A percentile compares a stretch with the other conserved stretches of the same genome.
These are phyloP conservation scores for Porphyra umbilicalis DNA, from an alignment of 31 red algal species.

Conservation along the genomic window DNA sequence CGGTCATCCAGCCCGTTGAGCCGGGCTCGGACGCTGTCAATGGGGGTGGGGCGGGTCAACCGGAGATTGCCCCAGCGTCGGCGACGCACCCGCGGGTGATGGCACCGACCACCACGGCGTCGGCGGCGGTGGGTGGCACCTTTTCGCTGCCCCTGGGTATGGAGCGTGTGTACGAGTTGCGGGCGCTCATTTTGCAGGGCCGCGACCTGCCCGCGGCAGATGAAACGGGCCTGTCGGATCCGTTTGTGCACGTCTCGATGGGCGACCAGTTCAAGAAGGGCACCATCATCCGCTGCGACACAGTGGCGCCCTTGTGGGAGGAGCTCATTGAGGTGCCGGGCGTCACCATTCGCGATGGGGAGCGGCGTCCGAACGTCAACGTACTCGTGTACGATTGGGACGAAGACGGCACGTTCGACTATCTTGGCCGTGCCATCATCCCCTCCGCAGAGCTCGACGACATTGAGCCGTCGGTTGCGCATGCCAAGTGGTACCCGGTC, in stretches of 20 bases:
- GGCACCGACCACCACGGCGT: neutral
- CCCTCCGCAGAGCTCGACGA: constrained; percentile 49
- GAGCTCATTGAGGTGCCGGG: constrained; percentile 54
- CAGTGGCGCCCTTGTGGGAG: constrained; percentile 73
- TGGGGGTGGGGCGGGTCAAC: neutral
- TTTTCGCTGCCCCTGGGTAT: constrained; percentile 32
- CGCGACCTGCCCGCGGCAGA: constrained; percentile 78
- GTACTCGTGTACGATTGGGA: constrained; percentile 78
- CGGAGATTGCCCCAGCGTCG: neutral
- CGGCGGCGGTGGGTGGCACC: constrained; percentile 15
- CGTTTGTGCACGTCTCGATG: constrained; percentile 65
- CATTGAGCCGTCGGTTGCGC: constrained; percentile 33
- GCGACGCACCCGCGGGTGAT: neutral
- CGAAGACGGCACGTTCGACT: constrained; percentile 44
- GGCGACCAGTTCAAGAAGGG: constrained; percentile 40
- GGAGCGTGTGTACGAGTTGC: constrained; percentile 56
- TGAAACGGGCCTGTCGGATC: constrained; percentile 78
- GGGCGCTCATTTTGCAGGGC: constrained; percentile 60
- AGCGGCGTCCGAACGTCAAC: constrained; percentile 83
- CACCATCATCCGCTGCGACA: constrained; percentile 38
- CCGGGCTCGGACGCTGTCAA: neutral
- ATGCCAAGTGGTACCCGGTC: constrained; percentile 81
- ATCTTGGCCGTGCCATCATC: constrained; percentile 86
- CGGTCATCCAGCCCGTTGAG: constrained; percentile 7
- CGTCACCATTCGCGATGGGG: constrained; percentile 64